Base-by-base conservation (phyloP, 345 rosid species). In the Carallia pectinifolia region DNA sequence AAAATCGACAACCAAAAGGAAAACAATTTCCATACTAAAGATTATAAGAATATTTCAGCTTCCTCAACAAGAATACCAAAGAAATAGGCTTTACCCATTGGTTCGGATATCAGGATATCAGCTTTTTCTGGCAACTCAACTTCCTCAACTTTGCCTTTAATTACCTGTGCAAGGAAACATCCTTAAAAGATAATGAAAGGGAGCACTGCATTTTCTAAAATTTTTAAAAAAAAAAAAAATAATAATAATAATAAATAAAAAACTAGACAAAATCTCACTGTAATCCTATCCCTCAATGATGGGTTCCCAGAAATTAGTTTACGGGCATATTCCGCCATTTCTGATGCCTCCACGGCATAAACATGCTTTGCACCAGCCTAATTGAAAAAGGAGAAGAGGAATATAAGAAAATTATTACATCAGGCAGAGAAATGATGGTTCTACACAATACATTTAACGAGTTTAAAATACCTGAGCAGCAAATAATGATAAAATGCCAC, bases 291-390 rank as follows among this genome's bases (percentile, higher is more conserved):
- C 40, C 86, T 93, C 65, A 92, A 77, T 6, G 80, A 68, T 54
- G 97, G 96, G 80, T 95, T 92, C 76, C 98, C 98, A 71, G 93
- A 87, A 81, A 95, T 87, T 74, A 95, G 91, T 77, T 85, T 95
- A 66, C 92, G 85, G 53, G 99, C 99, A 82, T 95, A 95, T 61
- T 92, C 98, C 58, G 97, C 92, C 98, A 95, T 95, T 83, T 95
- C 99, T 60, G 98, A 95, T 75, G 99, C 98, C 86, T 95, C 99
- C 58, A 95, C 91, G 58, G 99, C 99, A 85, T 92, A 95, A 59
- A 92, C 98, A 90, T 92, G 99, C 81, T 88, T 95, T 75, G 98
- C 99, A 81, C 99, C 98, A 80, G 98, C 99, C 98, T 95, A 84
- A 69, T 47, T 30, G 62, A 33, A n/a, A 58, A 17, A 29, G 18